Base-by-base conservation (phyloP, 2,329 filamentous ascomycete genomes). In the Aureobasidium sp. region DNA sequence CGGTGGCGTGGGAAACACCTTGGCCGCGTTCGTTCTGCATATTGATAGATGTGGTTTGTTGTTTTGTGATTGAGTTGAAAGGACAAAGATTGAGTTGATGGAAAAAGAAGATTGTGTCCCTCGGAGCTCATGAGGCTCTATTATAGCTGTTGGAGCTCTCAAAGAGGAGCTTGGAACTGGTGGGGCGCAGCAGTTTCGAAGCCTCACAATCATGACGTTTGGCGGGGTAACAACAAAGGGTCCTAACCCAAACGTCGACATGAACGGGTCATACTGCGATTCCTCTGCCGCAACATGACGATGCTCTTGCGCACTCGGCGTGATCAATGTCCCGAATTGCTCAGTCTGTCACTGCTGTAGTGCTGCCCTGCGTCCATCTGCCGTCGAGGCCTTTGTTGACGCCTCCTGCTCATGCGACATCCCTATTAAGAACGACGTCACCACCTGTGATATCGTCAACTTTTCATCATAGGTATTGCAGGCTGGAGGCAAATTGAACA, bases 1-100 rank as follows among this genome's bases (percentile, higher is more conserved):
- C 69, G 59, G 62, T 68, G 55, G 76, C 75, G 70, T 78, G 76
- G 53, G 75, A 77, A 37, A 71, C 68, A 63, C 74, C 75, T 66
- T 77, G 75, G 59, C 74, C 75, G 41, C 68, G 63, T 41, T 73
- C 66, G 70, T 70, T 71, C 59, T 64, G 59, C 62, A 64, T 64
- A 13, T 47, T 42, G 27, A 47, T 39, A 10, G 39, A 37, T 39
- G 21, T 37, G 54, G 34, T 37, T 5, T 29, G 16, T 21, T 45
- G 30, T 29, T 44, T 36, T 21, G 41, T 47, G 30, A 25, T 45
- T 36, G 25, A 27, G 41, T 45, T 34, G 39, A 41, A 39, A 7
- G 29, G 11, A 41, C 37, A 11, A 58, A 41, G 34, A 42, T 27
- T 29, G 13, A 39, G 32, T 47, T 39, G 32, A 47, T 48, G 27